Evolutionary conservation across 108 stramenopile species (phyloP).

Genomic region (Fragilaria crotonensis): DNA sequence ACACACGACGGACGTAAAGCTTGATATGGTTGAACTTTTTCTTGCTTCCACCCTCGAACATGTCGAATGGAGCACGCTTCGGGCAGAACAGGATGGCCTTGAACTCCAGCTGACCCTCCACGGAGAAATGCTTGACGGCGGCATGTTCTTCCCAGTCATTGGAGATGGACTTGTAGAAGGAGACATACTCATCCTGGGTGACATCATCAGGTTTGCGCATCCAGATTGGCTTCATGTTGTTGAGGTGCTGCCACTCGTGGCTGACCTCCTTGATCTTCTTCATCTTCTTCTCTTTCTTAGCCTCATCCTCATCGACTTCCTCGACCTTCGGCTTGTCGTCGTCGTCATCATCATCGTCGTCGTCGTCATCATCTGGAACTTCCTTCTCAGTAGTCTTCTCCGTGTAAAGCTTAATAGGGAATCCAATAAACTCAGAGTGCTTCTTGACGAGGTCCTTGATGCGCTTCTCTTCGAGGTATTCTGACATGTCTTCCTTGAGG

Average conservation of each 20-base stretch:
- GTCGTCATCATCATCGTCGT: constrained; percentile 88
- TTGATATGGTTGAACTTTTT: constrained; percentile 99
- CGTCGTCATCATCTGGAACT: constrained; percentile 98
- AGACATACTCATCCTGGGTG: constrained; percentile 97
- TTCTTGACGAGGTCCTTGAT: constrained; percentile 99
- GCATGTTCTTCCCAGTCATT: constrained; percentile 99
- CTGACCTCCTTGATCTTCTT: constrained; percentile 99
- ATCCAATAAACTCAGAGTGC: constrained; percentile 99
- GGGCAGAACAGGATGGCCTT: constrained; percentile 97
- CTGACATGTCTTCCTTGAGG: constrained; percentile 99
- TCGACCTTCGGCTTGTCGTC: constrained; percentile 91
- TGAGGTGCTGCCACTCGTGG: constrained; percentile 99
- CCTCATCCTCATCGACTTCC: constrained; percentile 95
- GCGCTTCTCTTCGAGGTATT: constrained; percentile 98
- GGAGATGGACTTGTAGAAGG: constrained; percentile 99
- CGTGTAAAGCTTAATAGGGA: constrained; percentile 99
- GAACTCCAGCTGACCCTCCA: constrained; percentile 99
- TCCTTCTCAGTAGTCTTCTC: constrained; percentile 99
- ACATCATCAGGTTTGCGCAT: constrained; percentile 99
- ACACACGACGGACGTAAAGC: constrained; percentile 99
- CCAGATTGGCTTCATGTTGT: constrained; percentile 99
- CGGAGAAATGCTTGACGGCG: constrained; percentile 99
- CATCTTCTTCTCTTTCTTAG: constrained; percentile 97
- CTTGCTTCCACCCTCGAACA: constrained; percentile 99
- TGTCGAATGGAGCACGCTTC: constrained; percentile 99